Evolutionary conservation across 768 basidiomycete species (phyloP).

Genomic region (Termitomyces sp.): DNA sequence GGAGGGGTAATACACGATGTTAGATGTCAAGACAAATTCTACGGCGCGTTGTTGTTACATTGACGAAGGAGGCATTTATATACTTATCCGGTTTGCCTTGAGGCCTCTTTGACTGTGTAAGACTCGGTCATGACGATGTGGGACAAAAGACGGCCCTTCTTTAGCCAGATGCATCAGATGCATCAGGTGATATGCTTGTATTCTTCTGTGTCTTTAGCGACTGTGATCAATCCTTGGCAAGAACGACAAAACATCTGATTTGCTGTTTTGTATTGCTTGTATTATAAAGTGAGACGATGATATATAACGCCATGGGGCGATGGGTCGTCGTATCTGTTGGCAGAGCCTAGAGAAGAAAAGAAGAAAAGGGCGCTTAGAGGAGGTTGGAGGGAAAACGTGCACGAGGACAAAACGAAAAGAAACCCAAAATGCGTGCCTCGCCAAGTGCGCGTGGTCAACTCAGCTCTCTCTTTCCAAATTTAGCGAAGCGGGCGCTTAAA

Average conservation of each 20-base stretch:
- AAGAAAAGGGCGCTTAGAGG: background rate
- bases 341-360: background rate
- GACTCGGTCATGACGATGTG: background rate
- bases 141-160: background rate
- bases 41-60: background rate
- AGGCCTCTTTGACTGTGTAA: background rate
- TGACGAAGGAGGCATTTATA: slow-evolving; percentile 4
- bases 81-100: background rate
- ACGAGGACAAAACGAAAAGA: background rate
- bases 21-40: background rate
- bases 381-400: background rate
- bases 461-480: background rate
- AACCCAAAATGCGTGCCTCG: background rate
- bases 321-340: background rate
- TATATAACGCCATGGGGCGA: background rate
- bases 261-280: background rate
- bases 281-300: background rate
- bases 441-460: background rate
- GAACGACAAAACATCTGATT: background rate
- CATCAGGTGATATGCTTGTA: slow-evolving; percentile 1
- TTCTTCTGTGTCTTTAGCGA: background rate
- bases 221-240: background rate
- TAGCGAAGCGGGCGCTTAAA: background rate
- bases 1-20: background rate
- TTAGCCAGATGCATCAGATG: background rate